Base-by-base conservation (phyloP, 371 early-diverging fungal species). In the Haplosporangium sp. region DNA sequence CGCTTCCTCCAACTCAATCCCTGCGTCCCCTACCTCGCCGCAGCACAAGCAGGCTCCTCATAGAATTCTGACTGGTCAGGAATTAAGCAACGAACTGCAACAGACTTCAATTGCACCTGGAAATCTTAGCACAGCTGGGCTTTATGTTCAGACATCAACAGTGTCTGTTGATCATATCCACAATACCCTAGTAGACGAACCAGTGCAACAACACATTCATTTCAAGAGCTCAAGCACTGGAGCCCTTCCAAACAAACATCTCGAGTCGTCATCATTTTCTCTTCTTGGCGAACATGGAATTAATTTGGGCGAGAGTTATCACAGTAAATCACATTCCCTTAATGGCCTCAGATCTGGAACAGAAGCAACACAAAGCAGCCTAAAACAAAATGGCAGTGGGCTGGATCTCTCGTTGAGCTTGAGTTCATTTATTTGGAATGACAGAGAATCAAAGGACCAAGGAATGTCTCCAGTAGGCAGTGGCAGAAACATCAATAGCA, bases 211-310 rank as follows among this genome's bases (percentile, higher is more conserved):
- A 20, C 45, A 61, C 4, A 11, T 58, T 45, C 72, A 76, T 63
- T 72, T 67, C 65, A 76, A 76, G 61, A 72, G 72, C 72, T 63
- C 72, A 15, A 70, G 70, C 60, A 63, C 76, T 17, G 76, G 71
- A 55, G 52, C 76, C 5, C 42, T 65, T 20, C 53, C 61, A 10
- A 67, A 55, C 27, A 39, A 37, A 37, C 69, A 50, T 13, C 58
- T 60, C 11, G 64, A 59, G 13, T 38, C 65, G 2, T 11, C 35
- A 17, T 42, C 65, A 9, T 60, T 63, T 56, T 48, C 63, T 13
- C 40, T 68, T 27, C 61, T 73, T 34, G 67, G 64, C 13, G 50
- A 67, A 6, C 57, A 57, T 37, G 60, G 38, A 48, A 27, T 59
- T 48, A 20, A 20, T 3, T 57, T 38, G n/a, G 47, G 42, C 47